Percentiles rank a stretch among this genome's conserved stretches.
Evolutionary conservation across 169 alveolate species (phyloP).

Genomic region (Plasmodium fragile): DNA sequence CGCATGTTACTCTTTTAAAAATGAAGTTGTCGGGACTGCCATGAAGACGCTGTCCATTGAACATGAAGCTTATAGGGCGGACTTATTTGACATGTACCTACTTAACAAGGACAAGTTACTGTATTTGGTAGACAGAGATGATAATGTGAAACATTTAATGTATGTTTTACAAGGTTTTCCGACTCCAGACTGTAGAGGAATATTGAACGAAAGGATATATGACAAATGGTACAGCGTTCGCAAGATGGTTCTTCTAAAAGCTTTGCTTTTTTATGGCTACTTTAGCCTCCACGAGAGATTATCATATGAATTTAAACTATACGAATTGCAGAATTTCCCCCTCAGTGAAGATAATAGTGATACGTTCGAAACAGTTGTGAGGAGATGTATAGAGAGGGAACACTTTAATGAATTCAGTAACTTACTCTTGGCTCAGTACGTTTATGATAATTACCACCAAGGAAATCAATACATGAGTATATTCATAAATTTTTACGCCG

Average conservation of each 20-base stretch:
- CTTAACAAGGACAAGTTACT: constrained; percentile 16
- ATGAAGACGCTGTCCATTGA: constrained; percentile 55
- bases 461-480: constrained; percentile 2
- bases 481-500: constrained; percentile 25
- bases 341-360: constrained; percentile 28
- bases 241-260: constrained; percentile 31
- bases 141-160: constrained; percentile 5
- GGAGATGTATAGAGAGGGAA: constrained; percentile 17
- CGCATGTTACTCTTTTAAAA: constrained; percentile 14
- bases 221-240: constrained; percentile 8
- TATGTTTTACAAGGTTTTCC: constrained; percentile 8
- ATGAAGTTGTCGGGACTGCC: constrained; percentile 34
- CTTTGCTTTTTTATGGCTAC: constrained; percentile 51
- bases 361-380: constrained; percentile 41
- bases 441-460: constrained; percentile 38
- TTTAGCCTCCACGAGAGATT: constrained; percentile 39
- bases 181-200: constrained; percentile 12
- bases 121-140: constrained; percentile 27
- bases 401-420: constrained; percentile 42
- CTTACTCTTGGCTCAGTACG: constrained; percentile 33
- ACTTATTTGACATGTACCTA: constrained; percentile 42
- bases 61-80: constrained; percentile 36
- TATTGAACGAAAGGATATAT: constrained; percentile 24
- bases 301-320: constrained; percentile 63
- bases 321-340: constrained; percentile 47